Evolutionary conservation across 2,329 filamentous ascomycete genomes (phyloP).

Genomic region (Ceratocystis ficicola): DNA sequence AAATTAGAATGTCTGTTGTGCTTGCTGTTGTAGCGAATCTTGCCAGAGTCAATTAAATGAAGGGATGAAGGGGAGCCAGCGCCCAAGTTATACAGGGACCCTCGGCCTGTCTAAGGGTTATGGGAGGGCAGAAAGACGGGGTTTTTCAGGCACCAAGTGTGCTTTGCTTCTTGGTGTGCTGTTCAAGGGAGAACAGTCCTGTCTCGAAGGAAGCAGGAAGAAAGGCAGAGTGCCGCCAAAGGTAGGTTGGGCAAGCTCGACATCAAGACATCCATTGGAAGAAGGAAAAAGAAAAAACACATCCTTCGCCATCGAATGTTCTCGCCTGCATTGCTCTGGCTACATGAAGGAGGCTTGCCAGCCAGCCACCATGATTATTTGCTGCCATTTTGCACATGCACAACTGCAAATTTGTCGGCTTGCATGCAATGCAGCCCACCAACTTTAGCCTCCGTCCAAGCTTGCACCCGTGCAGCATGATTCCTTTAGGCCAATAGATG

Average conservation of each 20-base stretch:
- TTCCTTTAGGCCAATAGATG: neutral
- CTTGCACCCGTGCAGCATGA: neutral
- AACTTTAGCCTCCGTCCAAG: neutral
- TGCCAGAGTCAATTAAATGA: neutral
- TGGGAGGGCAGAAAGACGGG: too few relatives aligned
- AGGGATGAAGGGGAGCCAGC: neutral
- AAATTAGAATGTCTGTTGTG: neutral
- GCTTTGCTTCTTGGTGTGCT: too few relatives aligned
- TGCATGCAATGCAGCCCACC: neutral
- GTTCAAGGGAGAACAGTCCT: too few relatives aligned
- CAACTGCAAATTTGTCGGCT: neutral
- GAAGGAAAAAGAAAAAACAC: slow-evolving; percentile 1
- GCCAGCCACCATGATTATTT: neutral
- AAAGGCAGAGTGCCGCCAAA: too few relatives aligned
- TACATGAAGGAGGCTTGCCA: neutral
- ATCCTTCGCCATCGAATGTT: neutral
- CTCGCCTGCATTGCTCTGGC: neutral
- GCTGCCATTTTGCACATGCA: neutral
- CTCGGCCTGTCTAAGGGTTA: neutral
- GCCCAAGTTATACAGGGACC: neutral
- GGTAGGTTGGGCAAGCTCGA: too few relatives aligned
- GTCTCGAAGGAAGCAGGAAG: too few relatives aligned
- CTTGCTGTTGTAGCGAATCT: neutral
- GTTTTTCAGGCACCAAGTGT: too few relatives aligned
- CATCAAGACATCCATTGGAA: neutral